Conservation (phyloP, 2,329 filamentous ascomycete genomes). For the Neurospora sp. region DNA sequence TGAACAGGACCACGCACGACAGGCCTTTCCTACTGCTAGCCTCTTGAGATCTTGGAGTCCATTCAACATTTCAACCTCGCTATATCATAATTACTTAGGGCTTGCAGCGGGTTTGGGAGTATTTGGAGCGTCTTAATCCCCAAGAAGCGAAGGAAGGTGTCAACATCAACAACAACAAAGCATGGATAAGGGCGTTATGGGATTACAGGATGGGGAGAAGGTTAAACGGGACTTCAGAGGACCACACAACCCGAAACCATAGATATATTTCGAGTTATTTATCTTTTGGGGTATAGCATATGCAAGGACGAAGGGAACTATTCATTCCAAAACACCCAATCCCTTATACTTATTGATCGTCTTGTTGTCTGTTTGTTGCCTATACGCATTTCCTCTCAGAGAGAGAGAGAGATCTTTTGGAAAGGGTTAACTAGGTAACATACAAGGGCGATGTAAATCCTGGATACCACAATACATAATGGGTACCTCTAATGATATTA, state of each 20-base stretch:
- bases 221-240: neutral
- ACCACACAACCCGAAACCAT: neutral
- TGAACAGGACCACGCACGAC: neutral
- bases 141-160: neutral
- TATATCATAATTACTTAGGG: neutral
- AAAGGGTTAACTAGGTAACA: too few relatives aligned
- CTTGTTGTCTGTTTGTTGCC: too few relatives aligned
- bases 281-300: neutral
- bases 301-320: neutral
- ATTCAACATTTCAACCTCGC: neutral
- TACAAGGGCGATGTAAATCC: too few relatives aligned
- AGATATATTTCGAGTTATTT: neutral
- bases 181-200: neutral
- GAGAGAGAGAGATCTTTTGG: too few relatives aligned
- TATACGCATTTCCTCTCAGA: too few relatives aligned
- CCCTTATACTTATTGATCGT: too few relatives aligned
- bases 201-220: neutral
- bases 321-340: neutral
- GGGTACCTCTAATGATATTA: too few relatives aligned
- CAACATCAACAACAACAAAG: neutral
- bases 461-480: too few relatives aligned
- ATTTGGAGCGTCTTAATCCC: neutral
- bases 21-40: neutral
- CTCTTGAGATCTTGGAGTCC: neutral
- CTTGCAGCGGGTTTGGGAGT: neutral